A percentile compares a stretch with the other conserved stretches of the same genome.
phyloP scores from a whole-genome alignment of 768 basidiomycete genomes.

The Termitomyces sp. region DNA sequence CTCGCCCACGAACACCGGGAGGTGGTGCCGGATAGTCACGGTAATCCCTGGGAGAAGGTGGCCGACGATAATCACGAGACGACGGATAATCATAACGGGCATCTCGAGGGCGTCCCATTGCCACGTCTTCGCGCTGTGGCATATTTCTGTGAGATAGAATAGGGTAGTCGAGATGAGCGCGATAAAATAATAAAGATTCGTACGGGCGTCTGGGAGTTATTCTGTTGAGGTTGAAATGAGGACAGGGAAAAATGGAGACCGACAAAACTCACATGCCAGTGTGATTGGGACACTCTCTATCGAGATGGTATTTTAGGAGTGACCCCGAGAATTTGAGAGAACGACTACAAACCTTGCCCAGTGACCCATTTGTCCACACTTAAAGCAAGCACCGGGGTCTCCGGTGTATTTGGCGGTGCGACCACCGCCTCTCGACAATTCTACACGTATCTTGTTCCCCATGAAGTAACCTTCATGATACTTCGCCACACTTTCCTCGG shows the following conservation, averaged over 20 bases:
- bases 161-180: slow-evolving; percentile 55
- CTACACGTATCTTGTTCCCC: slow-evolving; percentile 90
- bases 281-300: slow-evolving; percentile 70
- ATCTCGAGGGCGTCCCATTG: slow-evolving; percentile 42
- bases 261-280: slow-evolving; percentile 41
- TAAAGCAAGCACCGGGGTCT: slow-evolving; percentile 88
- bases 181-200: slow-evolving; percentile 53
- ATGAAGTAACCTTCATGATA: slow-evolving; percentile 89
- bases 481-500: slow-evolving; percentile 82
- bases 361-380: slow-evolving; percentile 79
- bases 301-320: background rate
- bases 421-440: slow-evolving; percentile 80
- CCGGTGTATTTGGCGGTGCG: slow-evolving; percentile 74
- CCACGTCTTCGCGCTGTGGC: slow-evolving; percentile 53
- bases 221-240: slow-evolving; percentile 12
- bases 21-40: slow-evolving; percentile 55
- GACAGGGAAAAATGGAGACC: background rate
- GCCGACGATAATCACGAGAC: slow-evolving; percentile 57
- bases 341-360: slow-evolving; percentile 70
- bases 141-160: slow-evolving; percentile 32
- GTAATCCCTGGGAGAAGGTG: slow-evolving; percentile 61
- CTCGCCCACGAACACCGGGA: slow-evolving; percentile 48
- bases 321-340: background rate
- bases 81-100: slow-evolving; percentile 58
- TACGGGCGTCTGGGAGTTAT: slow-evolving; percentile 36